Percentiles rank a stretch among this genome's conserved stretches.
Conservation (phyloP, 2,329 filamentous ascomycete genomes). For the Leptographium lundbergii region DNA sequence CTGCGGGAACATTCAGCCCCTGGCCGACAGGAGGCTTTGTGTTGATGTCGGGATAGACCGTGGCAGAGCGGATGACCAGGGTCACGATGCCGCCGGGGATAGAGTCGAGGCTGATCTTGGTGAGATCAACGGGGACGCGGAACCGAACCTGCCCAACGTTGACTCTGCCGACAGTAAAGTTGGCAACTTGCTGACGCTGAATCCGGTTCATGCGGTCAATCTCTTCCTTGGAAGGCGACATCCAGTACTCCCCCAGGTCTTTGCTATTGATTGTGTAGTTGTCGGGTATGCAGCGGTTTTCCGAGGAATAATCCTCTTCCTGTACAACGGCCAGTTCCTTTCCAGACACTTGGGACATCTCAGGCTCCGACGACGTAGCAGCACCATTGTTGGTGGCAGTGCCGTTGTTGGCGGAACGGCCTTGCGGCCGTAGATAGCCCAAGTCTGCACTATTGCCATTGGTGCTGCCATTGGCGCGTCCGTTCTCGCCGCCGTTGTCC, state of each 20-base stretch:
- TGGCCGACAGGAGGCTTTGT: conserved; percentile 77
- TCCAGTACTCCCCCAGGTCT: conserved; percentile 65
- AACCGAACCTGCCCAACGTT: conserved; percentile 76
- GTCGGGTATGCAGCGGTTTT: conserved; percentile 12
- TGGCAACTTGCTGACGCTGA: conserved; percentile 59
- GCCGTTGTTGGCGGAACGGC: conserved; percentile 25
- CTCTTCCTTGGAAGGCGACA: conserved; percentile 61
- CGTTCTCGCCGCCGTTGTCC: conserved; percentile 18
- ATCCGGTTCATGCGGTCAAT: conserved; percentile 68
- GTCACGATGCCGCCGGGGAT: conserved; percentile 66
- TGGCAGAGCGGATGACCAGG: conserved; percentile 65
- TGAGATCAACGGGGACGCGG: conserved; percentile 71
- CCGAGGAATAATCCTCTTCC: conserved; percentile 40
- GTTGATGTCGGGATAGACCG: conserved; percentile 67
- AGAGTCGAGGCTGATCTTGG: conserved; percentile 64
- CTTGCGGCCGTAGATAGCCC: conserved; percentile 43
- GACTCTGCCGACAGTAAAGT: conserved; percentile 72
- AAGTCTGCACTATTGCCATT: conserved; percentile 43
- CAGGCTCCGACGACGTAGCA: conserved; percentile 20
- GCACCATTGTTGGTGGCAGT: conserved; percentile 24
- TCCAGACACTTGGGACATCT: conserved; percentile 60
- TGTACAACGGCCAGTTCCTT: conserved; percentile 70
- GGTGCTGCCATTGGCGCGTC: not conserved
- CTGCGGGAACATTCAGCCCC: conserved; percentile 82
- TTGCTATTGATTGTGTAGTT: conserved; percentile 20